Evolutionary conservation across 192 early-diverging fungal genomes (phyloP).

Genomic region (Backusella macrospora): DNA sequence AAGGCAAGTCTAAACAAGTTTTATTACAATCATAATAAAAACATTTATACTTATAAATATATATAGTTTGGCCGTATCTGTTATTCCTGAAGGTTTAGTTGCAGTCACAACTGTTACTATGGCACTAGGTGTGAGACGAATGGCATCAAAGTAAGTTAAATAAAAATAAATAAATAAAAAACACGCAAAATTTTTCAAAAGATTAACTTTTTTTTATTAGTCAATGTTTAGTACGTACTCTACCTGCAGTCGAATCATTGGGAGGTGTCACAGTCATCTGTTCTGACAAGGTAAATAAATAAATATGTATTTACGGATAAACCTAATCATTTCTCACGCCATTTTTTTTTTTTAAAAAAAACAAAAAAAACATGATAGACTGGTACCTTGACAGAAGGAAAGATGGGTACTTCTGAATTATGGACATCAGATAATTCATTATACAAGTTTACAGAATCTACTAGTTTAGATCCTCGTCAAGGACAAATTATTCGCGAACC

Average conservation of each 20-base stretch:
- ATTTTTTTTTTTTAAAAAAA: background rate
- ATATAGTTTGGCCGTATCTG: constrained; percentile 82
- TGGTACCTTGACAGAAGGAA: constrained; percentile 96
- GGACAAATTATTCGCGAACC: constrained; percentile 37
- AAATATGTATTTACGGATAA: constrained; percentile 58
- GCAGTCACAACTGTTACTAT: constrained; percentile 97
- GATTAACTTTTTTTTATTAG: constrained; percentile 28
- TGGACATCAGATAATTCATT: constrained; percentile 74
- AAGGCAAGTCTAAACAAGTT: constrained; percentile 47
- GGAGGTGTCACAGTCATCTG: constrained; percentile 97
- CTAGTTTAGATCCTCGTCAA: constrained; percentile 48
- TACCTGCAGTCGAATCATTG: constrained; percentile 93
- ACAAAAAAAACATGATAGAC: constrained; percentile 18
- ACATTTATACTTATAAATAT: background rate
- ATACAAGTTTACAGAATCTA: constrained; percentile 69
- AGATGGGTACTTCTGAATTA: constrained; percentile 89
- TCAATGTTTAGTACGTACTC: constrained; percentile 89
- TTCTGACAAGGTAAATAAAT: constrained; percentile 92
- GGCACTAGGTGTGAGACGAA: constrained; percentile 94
- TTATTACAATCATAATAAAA: background rate
- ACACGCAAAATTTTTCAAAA: constrained; percentile 41
- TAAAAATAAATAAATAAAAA: constrained; percentile 36
- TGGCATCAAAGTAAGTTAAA: constrained; percentile 63
- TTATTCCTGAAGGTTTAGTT: constrained; percentile 97
- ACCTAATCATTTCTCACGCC: background rate